Evolutionary conservation across 2,329 filamentous ascomycete species (phyloP).

Genomic region (Coleophoma cylindrospora): DNA sequence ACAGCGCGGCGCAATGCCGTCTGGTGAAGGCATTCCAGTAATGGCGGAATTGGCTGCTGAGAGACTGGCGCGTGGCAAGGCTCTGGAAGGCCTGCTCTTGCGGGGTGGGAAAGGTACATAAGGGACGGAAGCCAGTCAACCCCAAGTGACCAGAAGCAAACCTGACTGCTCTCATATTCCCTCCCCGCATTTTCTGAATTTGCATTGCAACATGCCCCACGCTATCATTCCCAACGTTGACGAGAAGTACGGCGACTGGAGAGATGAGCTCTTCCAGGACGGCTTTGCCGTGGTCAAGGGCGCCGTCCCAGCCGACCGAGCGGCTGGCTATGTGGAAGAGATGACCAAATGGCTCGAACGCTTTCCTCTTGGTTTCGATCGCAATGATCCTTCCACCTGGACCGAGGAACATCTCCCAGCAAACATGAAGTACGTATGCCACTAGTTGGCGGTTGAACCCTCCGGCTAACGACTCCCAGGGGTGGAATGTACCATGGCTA

Average conservation of each 20-base stretch:
- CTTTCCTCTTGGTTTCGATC: slow-evolving; percentile 27
- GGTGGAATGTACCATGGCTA: slow-evolving; percentile 34
- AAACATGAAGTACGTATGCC: slow-evolving; percentile 19
- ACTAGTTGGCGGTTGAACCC: too few species aligned
- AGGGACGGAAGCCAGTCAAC: too few species aligned
- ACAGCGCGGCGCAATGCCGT: too few species aligned
- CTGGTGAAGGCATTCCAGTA: too few species aligned
- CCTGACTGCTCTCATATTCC: too few species aligned
- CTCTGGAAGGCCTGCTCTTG: too few species aligned
- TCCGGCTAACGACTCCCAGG: slow-evolving; percentile 4
- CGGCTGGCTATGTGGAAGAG: slow-evolving; percentile 20
- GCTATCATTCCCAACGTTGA: not conserved
- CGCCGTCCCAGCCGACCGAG: slow-evolving; percentile 33
- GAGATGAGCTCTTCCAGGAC: slow-evolving; percentile 17
- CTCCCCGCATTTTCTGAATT: too few species aligned
- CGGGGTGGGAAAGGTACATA: too few species aligned
- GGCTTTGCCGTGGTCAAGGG: slow-evolving; percentile 38
- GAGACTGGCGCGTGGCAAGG: too few species aligned
- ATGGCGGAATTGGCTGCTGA: too few species aligned
- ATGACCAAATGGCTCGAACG: slow-evolving; percentile 17
- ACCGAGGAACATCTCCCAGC: slow-evolving; percentile 30
- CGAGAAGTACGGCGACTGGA: slow-evolving; percentile 8
- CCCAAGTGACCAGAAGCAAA: too few species aligned
- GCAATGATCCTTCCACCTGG: slow-evolving; percentile 28
- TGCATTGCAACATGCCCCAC: not conserved